Evolutionary conservation across 164 flowering plant species (phyloP).

Genomic region (Pachysandra terminalis): DNA sequence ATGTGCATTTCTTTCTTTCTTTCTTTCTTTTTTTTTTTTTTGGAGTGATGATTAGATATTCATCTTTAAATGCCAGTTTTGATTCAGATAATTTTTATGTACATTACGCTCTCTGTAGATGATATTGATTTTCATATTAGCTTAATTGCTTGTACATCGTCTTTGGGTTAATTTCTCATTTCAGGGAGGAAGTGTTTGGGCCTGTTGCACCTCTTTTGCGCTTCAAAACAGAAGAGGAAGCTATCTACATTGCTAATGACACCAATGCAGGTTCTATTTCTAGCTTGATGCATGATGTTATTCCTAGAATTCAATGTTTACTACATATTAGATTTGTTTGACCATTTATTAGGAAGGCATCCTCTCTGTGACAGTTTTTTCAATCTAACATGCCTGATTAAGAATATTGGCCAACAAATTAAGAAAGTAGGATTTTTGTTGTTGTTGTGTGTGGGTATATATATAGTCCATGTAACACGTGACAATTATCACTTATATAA

Average conservation of each 20-base stretch:
- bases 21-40: no score
- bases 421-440: no score
- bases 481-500: no score
- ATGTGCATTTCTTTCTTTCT: no score
- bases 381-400: background rate
- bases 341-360: background rate
- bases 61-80: no score
- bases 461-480: no score
- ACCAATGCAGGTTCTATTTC: conserved; percentile 73
- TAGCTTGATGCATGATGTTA: background rate
- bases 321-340: background rate
- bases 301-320: background rate
- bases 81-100: no score
- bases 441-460: no score
- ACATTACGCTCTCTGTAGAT: no score
- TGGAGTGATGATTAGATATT: no score
- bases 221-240: conserved; percentile 93
- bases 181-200: conserved; percentile 93
- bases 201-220: conserved; percentile 90
- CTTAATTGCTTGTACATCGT: background rate
- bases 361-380: background rate
- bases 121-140: background rate
- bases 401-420: background rate
- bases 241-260: conserved; percentile 81
- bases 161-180: background rate